Conservation (phyloP, 2,329 filamentous ascomycete species). For the Metarhizium rileyi region DNA sequence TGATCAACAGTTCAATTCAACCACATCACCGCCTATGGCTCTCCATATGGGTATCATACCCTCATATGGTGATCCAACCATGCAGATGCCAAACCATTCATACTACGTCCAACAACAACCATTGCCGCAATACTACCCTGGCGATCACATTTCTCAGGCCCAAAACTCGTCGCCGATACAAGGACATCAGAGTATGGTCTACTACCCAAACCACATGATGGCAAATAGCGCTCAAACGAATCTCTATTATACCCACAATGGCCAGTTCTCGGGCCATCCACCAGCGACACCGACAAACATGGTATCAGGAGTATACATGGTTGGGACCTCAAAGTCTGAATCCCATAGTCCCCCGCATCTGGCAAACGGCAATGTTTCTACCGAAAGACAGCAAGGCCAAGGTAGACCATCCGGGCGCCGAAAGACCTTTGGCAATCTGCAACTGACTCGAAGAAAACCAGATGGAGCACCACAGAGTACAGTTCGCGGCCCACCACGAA, state of each 20-base stretch:
- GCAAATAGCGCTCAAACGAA: slow-evolving; percentile 30
- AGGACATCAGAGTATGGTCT: slow-evolving; percentile 30
- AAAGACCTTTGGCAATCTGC: background rate
- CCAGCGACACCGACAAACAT: slow-evolving; percentile 23
- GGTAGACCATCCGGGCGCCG: slow-evolving; percentile 9
- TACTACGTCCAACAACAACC: slow-evolving; percentile 40
- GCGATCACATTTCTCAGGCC: slow-evolving; percentile 27
- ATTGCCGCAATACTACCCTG: slow-evolving; percentile 34
- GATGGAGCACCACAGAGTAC: slow-evolving; percentile 12
- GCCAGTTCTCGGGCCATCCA: slow-evolving; percentile 26
- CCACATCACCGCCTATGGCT: slow-evolving; percentile 28
- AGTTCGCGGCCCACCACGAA: slow-evolving; percentile 26
- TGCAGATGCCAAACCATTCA: slow-evolving; percentile 30
- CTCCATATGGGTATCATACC: slow-evolving; percentile 28
- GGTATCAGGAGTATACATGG: slow-evolving; percentile 26
- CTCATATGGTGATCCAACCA: slow-evolving; percentile 29
- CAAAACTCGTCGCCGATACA: slow-evolving; percentile 25
- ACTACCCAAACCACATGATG: slow-evolving; percentile 34
- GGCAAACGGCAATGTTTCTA: slow-evolving; percentile 2
- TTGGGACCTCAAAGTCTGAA: slow-evolving; percentile 11
- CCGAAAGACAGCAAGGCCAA: slow-evolving; percentile 10
- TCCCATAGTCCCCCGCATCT: slow-evolving; percentile 6
- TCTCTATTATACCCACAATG: slow-evolving; percentile 35
- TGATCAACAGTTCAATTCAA: slow-evolving; percentile 22
- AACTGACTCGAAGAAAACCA: slow-evolving; percentile 11